Base-by-base conservation (phyloP, 768 basidiomycete species). In the Russula griseocarnosa region DNA sequence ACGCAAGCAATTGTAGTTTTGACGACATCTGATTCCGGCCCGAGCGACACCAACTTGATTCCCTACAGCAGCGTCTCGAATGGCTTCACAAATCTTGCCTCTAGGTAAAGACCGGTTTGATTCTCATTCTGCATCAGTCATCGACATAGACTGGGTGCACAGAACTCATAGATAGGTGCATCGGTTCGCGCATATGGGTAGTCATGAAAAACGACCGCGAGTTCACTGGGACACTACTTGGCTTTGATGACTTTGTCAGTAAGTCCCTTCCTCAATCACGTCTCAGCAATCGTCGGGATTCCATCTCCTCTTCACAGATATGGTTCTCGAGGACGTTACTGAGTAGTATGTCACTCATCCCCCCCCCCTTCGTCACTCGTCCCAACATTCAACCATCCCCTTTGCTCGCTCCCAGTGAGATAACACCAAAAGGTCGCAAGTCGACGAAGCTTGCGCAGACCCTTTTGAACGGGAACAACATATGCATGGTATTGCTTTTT, bases 161-260 rank as follows among this genome's bases (percentile, higher is more conserved):
- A 95, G 96, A 98, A 75, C 82, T 99, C 50, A 96, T 99, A 71
- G 96, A 99, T 75, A 84, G 91, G 74, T 98, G 96, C 73, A 98
- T 98, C 73, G 96, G 96, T 61, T 96, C 94, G 38, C 85, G 86
- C 55, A 95, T 98, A 72, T 97, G 94, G 92, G 96, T 98, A 70
- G 86, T 98, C 74, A 98, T 97, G 93, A 98, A 98, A 79, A 87
- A 83, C 70, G 94, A 99, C 66, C 88, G 94, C 52, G 96, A 99
- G 78, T 99, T 98, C 77, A 92, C 90, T 26, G 96, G 96, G 13
- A 97, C 87, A 3, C 80, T 99, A 47, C 81, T 96, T 38, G 96
- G 96, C 2, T 99, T 99, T 70, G 96, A 99, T 74, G 96, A 99
- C 76, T 99, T 96, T 75, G 96, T 99, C 75, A 99, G 96, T 98